Base-by-base conservation (phyloP, 208 protist genomes). In the Wallacemonas rigidus region DNA sequence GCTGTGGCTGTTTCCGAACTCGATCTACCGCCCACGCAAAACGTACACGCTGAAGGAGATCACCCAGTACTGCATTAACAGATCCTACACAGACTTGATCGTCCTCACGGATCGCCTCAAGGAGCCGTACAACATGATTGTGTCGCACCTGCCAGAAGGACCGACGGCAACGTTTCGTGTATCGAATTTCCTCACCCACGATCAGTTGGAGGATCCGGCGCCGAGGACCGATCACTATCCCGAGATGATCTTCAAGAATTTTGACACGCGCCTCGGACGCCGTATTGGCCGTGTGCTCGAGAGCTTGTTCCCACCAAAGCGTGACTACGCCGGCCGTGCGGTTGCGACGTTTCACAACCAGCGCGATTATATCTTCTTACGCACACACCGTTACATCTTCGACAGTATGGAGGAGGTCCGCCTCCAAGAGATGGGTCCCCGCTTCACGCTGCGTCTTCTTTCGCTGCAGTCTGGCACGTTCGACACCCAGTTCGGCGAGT, bases 261-360 rank as follows among this genome's bases (percentile, higher is more conserved):
- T 98, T 78, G 89, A 91, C 67, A 97, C 96, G 0, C 80, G 93
- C 15, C 83, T 98, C 2, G 96, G 96, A 41, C 85, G 91, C 15
- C 88, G 94, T 43, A 93, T 98, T 45, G 74, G 83, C 0, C 89
- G 93, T 48, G 79, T 97, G 78, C 74, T 98, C 26, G 83, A 96
- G 69, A 93, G 88, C 65, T 78, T 98, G 8, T 98, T 98, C 62
- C 96, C 96, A 2, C 63, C 83, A 9, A 93, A 87, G 26, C 81
- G 91, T 39, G 91, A 98, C 71, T 97, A 97, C 79, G 86, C 80
- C 11, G 94, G 94, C 39, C 86, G 96, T 48, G 91, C 89, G 35
- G 95, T 98, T 36, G 87, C 90, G 2, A 98, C 96, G 0, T 97
- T 98, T 70, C 93, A 97, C 81, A 97, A 97, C 80, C 91, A 98